Evolutionary conservation across 2,329 filamentous ascomycete species (phyloP).

Genomic region (Arthrinium phaeospermum): DNA sequence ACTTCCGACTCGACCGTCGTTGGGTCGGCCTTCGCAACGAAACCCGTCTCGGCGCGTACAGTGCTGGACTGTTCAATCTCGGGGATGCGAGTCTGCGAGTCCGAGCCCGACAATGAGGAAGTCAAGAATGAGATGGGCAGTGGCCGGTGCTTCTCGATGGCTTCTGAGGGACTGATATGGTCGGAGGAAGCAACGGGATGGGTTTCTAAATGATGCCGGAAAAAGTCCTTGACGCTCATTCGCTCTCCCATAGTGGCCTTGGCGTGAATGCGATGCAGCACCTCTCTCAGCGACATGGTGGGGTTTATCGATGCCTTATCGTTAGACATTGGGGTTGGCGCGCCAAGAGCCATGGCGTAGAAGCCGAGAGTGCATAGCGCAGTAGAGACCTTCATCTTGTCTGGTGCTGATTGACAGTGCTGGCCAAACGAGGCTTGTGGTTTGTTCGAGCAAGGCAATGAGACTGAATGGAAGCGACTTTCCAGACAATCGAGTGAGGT

Average conservation of each 20-base stretch:
- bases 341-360: slow-evolving; percentile 12
- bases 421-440: neutral
- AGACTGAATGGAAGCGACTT: neutral
- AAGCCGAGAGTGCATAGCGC: neutral
- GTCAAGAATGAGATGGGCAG: slow-evolving; percentile 18
- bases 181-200: neutral
- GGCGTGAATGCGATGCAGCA: neutral
- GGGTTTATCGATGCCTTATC: neutral
- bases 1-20: slow-evolving; percentile 38
- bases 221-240: slow-evolving; percentile 4
- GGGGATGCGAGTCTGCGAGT: slow-evolving; percentile 29
- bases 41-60: slow-evolving; percentile 36
- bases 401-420: neutral
- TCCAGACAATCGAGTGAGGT: neutral
- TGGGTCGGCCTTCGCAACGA: slow-evolving; percentile 30
- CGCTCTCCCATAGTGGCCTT: neutral
- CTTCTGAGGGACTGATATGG: neutral
- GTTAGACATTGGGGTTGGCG: neutral
- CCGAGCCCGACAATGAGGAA: neutral
- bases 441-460: neutral
- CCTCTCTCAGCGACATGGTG: neutral
- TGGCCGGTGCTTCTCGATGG: neutral
- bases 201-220: neutral
- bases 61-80: slow-evolving; percentile 32
- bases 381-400: slow-evolving; percentile 18